Evolutionary conservation across 345 rosid species (phyloP).

Genomic region (Gynandropsis gynandra): DNA sequence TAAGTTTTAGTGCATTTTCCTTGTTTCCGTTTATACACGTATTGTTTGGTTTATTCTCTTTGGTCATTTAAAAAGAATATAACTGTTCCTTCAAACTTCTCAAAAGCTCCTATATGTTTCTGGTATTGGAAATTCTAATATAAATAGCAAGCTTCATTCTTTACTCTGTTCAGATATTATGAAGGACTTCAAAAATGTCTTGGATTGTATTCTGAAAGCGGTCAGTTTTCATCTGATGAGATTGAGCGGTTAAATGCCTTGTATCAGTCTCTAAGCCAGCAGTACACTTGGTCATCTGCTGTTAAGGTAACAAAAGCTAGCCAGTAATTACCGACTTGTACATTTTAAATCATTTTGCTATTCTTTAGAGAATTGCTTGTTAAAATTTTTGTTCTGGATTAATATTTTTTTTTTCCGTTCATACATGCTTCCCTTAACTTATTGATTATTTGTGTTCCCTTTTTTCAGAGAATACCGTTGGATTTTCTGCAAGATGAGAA

Average conservation of each 20-base stretch:
- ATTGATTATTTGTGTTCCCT: conserved; percentile 14
- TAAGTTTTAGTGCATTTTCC: not conserved
- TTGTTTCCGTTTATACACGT: conserved; percentile 12
- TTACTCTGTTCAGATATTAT: conserved; percentile 51
- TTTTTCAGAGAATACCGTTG: conserved; percentile 84
- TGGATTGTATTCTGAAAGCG: conserved; percentile 50
- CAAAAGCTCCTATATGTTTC: conserved; percentile 14
- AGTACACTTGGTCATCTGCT: conserved; percentile 85
- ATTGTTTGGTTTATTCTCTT: conserved; percentile 7
- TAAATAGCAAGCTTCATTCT: conserved; percentile 10
- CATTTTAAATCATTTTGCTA: conserved; percentile 3
- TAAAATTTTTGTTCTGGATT: conserved; percentile 1
- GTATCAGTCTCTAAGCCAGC: conserved; percentile 64
- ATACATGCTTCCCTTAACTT: not conserved
- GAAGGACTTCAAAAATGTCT: conserved; percentile 89
- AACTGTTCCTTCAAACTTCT: not conserved
- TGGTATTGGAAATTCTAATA: conserved; percentile 8
- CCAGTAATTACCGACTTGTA: conserved; percentile 1
- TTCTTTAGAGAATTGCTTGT: not conserved
- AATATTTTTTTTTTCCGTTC: conserved; percentile 4
- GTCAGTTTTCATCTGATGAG: conserved; percentile 61
- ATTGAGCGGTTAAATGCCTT: conserved; percentile 66
- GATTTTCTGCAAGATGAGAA: conserved; percentile 85
- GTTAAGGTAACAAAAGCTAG: conserved; percentile 58
- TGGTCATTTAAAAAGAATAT: not conserved